Conservation (phyloP, 352 stramenopile species). For the Saprolegnia parasitica region DNA sequence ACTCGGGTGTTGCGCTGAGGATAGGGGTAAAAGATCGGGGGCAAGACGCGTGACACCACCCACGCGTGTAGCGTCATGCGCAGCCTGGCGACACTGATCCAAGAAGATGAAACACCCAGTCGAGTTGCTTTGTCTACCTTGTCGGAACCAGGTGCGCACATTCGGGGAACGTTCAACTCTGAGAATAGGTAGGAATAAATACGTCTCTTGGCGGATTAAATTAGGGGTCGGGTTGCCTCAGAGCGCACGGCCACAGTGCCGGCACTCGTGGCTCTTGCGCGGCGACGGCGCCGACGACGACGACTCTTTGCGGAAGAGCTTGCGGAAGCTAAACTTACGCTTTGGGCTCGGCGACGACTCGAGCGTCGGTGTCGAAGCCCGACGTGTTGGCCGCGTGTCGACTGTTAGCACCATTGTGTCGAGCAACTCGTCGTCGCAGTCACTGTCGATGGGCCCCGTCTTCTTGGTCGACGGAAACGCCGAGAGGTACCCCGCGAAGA, state of each 20-base stretch:
- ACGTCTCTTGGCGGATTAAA: slow-evolving; percentile 7
- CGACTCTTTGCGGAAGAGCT: slow-evolving; percentile 20
- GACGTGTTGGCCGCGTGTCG: slow-evolving; percentile 1
- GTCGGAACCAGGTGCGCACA: neutral
- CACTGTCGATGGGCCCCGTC: neutral
- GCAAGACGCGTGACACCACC: no score
- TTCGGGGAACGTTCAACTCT: slow-evolving; percentile 11
- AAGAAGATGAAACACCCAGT: no score
- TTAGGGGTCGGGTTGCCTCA: neutral
- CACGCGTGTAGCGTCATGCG: no score
- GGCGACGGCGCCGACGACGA: neutral
- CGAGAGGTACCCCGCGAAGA: slow-evolving; percentile 16
- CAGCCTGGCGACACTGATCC: no score
- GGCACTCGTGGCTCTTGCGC: slow-evolving; percentile 6
- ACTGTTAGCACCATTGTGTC: neutral
- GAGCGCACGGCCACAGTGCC: slow-evolving; percentile 2
- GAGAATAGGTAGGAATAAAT: slow-evolving; percentile 16
- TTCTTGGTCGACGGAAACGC: slow-evolving; percentile 24
- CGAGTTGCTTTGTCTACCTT: neutral
- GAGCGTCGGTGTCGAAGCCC: neutral
- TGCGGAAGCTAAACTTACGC: slow-evolving; percentile 23
- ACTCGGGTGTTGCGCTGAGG: no score
- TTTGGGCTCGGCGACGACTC: neutral
- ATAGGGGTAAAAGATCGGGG: no score
- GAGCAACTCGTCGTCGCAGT: neutral